Evolutionary conservation across 2,329 filamentous ascomycete genomes (phyloP), one percentile per base, ranked within the genome.

Genomic region (Xylaria sp.): DNA sequence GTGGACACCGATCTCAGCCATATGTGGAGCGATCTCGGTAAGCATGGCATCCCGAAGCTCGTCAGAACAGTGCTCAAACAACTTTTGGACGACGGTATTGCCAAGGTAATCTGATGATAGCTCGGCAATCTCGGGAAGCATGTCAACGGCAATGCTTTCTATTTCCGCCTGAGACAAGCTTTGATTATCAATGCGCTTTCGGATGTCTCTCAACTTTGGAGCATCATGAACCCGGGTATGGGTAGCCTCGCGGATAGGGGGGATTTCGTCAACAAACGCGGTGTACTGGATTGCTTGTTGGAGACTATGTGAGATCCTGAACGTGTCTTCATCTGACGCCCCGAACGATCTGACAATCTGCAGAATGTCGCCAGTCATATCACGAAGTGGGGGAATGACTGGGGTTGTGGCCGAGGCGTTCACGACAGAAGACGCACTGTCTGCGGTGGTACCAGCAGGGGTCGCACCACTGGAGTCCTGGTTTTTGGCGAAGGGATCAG

Each of bases 21-120:
- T 87, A 78, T 97, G 94, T 66, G 95, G 94, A 2, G 92, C 89
- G 75, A 99, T 97, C 77, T 94, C 90, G 15, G 84, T 81, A 66
- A 99, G 84, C 96, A 99, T 98, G 65, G 92, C 91, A 79, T 97
- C 94, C 75, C 97, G 94, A 48, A 95, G 89, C 48, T 89, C 85
- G 78, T 98, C 95, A 0, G 93, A 96, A 83, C 96, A 98, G 81
- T 93, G 93, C 80, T 99, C 95, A 77, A 99, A 99, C 53, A 99
- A 85, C 82, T 99, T 99, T 82, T 99, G 96, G 20, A 99, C 95
- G n/a, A 99, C 96, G 0, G 96, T 99, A 82, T 99, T 99, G 74
- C 96, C 96, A 36, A 99, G 87, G 76, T 99, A 99, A 80, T 99
- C 96, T 0, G 95, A 97, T 2, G 96, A 88, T 28, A 99, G 85